A percentile compares a stretch with the other conserved stretches of the same genome.
Evolutionary conservation across 306 rosid genomes (phyloP).

Genomic region (Castanea sativa): DNA sequence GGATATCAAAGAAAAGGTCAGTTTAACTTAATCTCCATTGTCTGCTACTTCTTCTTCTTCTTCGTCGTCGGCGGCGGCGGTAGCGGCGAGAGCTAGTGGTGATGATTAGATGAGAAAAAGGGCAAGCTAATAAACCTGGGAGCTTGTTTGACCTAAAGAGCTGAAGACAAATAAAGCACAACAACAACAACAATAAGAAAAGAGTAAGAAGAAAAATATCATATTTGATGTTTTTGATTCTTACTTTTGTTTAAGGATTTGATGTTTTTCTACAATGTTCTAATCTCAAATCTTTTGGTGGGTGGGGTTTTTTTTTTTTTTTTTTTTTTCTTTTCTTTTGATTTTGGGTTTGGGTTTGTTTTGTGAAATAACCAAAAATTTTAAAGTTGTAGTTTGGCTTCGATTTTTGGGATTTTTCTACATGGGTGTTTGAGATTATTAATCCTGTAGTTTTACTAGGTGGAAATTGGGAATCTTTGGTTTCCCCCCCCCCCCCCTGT

Average conservation of each 20-base stretch:
- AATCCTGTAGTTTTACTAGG: not conserved
- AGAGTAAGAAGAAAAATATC: too few relatives aligned
- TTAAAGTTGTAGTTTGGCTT: not conserved
- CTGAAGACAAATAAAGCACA: not conserved
- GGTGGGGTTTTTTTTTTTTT: not conserved
- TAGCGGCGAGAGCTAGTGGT: too few relatives aligned
- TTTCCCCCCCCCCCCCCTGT: too few relatives aligned
- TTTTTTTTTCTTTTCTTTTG: not conserved
- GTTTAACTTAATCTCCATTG: too few relatives aligned
- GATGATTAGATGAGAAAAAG: slow-evolving; percentile 1
- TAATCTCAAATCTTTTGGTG: not conserved
- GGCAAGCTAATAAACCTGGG: not conserved
- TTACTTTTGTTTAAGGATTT: not conserved
- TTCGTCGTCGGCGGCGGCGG: too few relatives aligned
- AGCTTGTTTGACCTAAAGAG: not conserved
- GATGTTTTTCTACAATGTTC: not conserved
- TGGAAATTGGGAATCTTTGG: not conserved
- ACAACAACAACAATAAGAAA: not conserved
- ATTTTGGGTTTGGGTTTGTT: not conserved
- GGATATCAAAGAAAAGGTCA: too few relatives aligned
- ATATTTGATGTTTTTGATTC: not conserved
- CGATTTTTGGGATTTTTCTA: not conserved
- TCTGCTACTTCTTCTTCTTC: too few relatives aligned
- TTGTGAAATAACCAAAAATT: not conserved
- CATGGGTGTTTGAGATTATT: not conserved